Evolutionary conservation across 352 stramenopile species (phyloP), one percentile per base, ranked within the genome.

Genomic region (Saprolegnia parasitica): DNA sequence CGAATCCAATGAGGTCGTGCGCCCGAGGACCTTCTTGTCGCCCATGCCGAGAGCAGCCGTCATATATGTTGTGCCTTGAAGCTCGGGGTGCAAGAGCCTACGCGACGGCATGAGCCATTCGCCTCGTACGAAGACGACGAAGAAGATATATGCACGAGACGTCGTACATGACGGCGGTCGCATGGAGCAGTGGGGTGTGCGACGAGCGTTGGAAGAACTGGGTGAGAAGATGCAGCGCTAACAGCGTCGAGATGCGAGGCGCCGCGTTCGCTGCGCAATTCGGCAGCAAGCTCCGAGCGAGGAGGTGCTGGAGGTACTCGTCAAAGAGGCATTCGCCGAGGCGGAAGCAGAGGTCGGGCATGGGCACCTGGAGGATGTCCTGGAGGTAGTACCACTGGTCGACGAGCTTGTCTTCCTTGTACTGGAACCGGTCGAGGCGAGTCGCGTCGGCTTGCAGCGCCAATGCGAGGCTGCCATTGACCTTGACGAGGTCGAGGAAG

Each of bases 301-400:
- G 54, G 21, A 93, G 75, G 35, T 77, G 68, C 61, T 84, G 84
- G 52, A 93, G 76, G 74, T 95, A 86, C 57, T 76, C 65, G 16
- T 75, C 83, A 67, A 86, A 95, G 5, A 95, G 65, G 65, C 88
- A 66, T 55, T 91, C 81, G 32, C 84, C 87, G 20, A 95, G 77
- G 45, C 84, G 83, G 77, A 91, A 91, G 71, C 81, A 89, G 6
- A 95, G 81, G 65, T 93, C 87, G 0, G 87, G 85, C 9, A 95
- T 67, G 52, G 93, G 86, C 20, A 95, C 84, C 57, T 92, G 81
- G 46, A 95, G 74, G 9, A 95, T 77, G 57, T 95, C 87, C 46
- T 95, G 87, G 29, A 95, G 72, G 49, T 93, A 95, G 63, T 84
- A 93, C 61, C 84, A 91, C 73, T 93, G 84, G 72, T 93, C 86